Evolutionary conservation across 176 grass and related monocot species (phyloP).

Genomic region (Chloris gayana): DNA sequence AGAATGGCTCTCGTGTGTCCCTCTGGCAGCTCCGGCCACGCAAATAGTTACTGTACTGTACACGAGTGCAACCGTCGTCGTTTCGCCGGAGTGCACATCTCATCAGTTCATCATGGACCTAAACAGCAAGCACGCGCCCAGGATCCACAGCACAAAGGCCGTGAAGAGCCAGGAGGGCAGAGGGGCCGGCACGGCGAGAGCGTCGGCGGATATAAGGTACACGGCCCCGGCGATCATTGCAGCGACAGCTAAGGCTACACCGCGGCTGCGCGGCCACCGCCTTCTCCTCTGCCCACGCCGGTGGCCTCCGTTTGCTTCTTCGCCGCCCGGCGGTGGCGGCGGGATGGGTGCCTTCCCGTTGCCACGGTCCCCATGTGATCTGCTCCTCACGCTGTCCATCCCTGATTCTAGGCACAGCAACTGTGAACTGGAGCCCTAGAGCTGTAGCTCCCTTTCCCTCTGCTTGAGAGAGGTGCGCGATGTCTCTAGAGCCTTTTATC

Average conservation of each 20-base stretch:
- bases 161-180: neutral
- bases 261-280: neutral
- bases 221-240: neutral
- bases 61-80: neutral
- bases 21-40: neutral
- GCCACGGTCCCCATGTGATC: neutral
- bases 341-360: constrained; percentile 5
- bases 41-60: neutral
- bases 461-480: no score
- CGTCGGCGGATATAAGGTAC: neutral
- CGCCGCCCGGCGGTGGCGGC: neutral
- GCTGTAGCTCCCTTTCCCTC: no score
- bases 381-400: neutral
- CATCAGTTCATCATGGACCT: neutral
- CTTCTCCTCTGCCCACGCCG: neutral
- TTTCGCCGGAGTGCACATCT: neutral
- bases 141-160: neutral
- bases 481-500: no score
- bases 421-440: no score
- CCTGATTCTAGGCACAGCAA: neutral
- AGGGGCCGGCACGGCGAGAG: neutral
- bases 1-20: no score
- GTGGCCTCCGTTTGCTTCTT: neutral
- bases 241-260: neutral
- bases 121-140: neutral